A percentile compares a stretch with the other conserved stretches of the same genome.
Conservation (phyloP, 192 early-diverging fungal genomes). For the Paraglomus occultum region DNA sequence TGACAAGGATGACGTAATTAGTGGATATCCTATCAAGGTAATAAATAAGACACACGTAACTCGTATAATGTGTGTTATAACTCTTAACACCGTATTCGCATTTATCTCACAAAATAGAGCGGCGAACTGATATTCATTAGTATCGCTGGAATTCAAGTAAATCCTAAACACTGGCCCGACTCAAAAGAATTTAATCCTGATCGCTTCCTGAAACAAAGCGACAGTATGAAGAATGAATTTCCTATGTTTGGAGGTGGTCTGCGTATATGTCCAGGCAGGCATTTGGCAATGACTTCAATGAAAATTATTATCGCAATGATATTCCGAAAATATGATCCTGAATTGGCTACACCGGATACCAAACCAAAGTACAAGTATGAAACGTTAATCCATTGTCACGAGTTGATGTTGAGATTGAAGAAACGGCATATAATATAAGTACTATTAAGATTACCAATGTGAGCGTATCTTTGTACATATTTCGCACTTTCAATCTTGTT, state of each 20-base stretch:
- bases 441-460: too few relatives aligned
- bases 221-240: not conserved
- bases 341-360: too few relatives aligned
- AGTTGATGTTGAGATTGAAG: too few relatives aligned
- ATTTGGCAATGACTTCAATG: not conserved
- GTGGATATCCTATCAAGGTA: constrained; percentile 33
- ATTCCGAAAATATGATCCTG: not conserved
- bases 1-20: constrained; percentile 37
- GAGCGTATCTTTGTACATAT: too few relatives aligned
- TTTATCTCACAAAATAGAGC: too few relatives aligned
- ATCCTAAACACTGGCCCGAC: not conserved
- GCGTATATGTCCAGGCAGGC: constrained; percentile 2
- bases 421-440: too few relatives aligned
- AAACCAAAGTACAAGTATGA: too few relatives aligned
- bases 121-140: not conserved
- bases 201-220: not conserved
- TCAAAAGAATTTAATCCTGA: constrained; percentile 14
- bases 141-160: not conserved
- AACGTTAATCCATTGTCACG: too few relatives aligned
- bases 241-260: not conserved
- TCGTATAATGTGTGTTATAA: too few relatives aligned
- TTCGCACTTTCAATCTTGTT: too few relatives aligned
- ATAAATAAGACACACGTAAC: too few relatives aligned
- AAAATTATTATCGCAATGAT: not conserved
- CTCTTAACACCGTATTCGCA: too few relatives aligned